Base-by-base conservation (phyloP, 805 yeast species). In the Lachancea thermotolerans region DNA sequence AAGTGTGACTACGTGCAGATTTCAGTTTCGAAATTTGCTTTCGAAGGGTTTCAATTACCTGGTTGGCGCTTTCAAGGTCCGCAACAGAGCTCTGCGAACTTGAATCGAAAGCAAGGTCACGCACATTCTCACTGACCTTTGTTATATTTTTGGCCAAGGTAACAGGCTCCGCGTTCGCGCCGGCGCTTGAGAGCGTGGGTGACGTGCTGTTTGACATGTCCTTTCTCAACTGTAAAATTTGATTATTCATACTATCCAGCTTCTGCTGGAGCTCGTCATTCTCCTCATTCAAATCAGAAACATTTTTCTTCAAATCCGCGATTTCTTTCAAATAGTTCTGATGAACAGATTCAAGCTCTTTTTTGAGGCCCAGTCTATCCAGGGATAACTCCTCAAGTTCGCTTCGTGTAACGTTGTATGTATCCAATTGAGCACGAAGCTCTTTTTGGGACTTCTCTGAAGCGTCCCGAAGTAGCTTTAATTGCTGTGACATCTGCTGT, bases 221-320 rank as follows among this genome's bases (percentile, higher is more conserved):
- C 11, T 14, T 21, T 3, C 31, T 38, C 16, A 56, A 27, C 3
- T 42, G 42, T 21, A 59, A 50, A 29, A 55, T 17, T 29, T 59
- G 42, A 32, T 49, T 30, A 43, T 54, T 57, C 46, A 62, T 27
- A 35, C 52, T 49, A 44, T 56, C 53, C 56, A 67, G 52, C 60
- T 72, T 68, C 49, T 67, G 60, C 55, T 73, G 77, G 44, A 82
- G 66, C 17, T 69, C 68, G 51, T 81, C 85, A 61, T 83, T 83
- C 56, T 82, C 89, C 54, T 81, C 83, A 58, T 83, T 84, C 49
- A 84, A 65, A 39, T 77, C 81, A 29, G 72, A 73, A 39, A 82
- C 76, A 39, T 77, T 73, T 3, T 60, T 60, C 52, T 72, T 78
- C 46, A 81, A 64, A 14, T 72, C 78, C 27, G 63, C 64, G 7